Evolutionary conservation across 139 green algal species (phyloP).

Genomic region (Tetradesmus obliquus): DNA sequence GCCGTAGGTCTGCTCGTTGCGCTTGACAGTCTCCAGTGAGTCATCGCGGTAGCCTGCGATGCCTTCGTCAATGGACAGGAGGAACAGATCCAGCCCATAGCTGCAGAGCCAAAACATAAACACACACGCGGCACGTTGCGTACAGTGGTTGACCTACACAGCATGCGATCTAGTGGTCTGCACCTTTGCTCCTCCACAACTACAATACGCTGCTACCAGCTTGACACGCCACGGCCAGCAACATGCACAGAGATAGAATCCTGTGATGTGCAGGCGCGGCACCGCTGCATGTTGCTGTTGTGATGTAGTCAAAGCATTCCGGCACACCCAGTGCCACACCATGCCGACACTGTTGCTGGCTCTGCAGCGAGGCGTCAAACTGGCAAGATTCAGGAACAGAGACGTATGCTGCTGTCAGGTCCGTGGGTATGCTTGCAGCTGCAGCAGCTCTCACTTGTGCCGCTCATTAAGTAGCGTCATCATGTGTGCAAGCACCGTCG

Average conservation of each 20-base stretch:
- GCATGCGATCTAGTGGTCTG: not conserved
- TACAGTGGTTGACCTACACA: not conserved
- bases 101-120: slow-evolving; percentile 51
- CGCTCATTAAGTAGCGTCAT: slow-evolving; percentile 91
- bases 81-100: slow-evolving; percentile 96
- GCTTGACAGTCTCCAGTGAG: slow-evolving; percentile 95
- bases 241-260: no score
- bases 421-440: not conserved
- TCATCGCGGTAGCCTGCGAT: slow-evolving; percentile 97
- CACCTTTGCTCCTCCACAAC: not conserved
- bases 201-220: not conserved
- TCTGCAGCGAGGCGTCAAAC: not conserved
- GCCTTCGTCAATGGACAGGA: slow-evolving; percentile 98
- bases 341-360: no score
- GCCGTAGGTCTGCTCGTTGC: slow-evolving; percentile 90
- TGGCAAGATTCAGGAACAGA: no score
- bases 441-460: slow-evolving; percentile 67
- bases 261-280: no score
- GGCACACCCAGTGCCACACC: no score
- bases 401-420: not conserved
- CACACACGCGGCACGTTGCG: not conserved
- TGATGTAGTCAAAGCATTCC: no score
- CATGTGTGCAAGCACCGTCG: slow-evolving; percentile 97
- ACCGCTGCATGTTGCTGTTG: no score
- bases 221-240: no score